Base-by-base conservation (phyloP, 2,329 filamentous ascomycete genomes). In the Exserohilum turcica region DNA sequence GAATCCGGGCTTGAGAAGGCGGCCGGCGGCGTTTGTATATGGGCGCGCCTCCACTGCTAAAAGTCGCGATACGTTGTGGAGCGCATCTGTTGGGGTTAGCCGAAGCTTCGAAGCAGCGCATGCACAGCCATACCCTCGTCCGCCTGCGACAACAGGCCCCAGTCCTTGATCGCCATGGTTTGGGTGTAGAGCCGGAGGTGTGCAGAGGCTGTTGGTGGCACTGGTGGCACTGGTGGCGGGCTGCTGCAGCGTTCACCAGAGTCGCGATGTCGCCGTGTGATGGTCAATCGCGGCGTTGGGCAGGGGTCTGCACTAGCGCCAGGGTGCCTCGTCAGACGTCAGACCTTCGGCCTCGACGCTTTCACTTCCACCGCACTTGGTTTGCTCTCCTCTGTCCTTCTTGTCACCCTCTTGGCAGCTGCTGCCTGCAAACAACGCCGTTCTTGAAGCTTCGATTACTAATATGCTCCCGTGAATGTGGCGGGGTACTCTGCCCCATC, bases 41-140 rank as follows among this genome's bases (percentile, higher is more conserved):
- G 92, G 91, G 53, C 92, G 92, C 71, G 96, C 91, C 79, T 97
- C 93, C 56, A 97, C 88, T 59, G 90, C 90, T 32, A 97, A 84
- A 3, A 97, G 88, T 36, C 93, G 90, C 27, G 84, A 84, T 39
- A 73, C 65, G 69, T 92, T 93, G 79, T 97, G 93, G 32, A 97
- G 86, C 59, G 91, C 87, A 73, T 91, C 88, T 86, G 65, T 9
- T 15, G 6, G 24, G 13, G 56, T 72, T 31, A 66, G 57, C 45
- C 31, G 38, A 19, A 56, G 51, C 18, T 36, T 21, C 9, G 9
- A 33, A 16, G n/a, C 10, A 15, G 12, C 5, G 16, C 10, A 1
- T 6, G 18, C 49, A 19, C 18, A 13, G 19, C 6, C 43, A 27
- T 56, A 77, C 78, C 78, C 77, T 92, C 89, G 61, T 91, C 88